These are phyloP conservation scores for Amaranthus palmeri DNA, from an alignment of 148 eudicot species.

Conservation along the genomic window DNA sequence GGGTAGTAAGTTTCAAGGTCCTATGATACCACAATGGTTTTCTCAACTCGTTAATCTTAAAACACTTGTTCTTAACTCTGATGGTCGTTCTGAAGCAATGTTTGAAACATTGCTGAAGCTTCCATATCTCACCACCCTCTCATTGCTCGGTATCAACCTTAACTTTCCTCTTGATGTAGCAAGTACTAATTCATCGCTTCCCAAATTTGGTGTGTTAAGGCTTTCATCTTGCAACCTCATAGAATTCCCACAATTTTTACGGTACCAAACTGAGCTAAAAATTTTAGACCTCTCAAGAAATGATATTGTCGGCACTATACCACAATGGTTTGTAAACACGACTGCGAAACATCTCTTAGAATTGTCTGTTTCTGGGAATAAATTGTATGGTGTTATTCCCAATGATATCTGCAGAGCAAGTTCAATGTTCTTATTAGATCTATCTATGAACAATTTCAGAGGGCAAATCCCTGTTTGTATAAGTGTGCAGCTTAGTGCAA, in stretches of 20 bases:
- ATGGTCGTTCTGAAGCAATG: not conserved
- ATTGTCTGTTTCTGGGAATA: not conserved
- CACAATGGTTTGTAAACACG: constrained; percentile 28
- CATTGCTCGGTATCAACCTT: not conserved
- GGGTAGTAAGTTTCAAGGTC: not conserved
- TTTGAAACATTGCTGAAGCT: not conserved
- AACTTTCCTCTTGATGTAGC: not conserved
- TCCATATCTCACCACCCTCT: constrained; percentile 5
- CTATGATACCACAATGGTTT: not conserved
- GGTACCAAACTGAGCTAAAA: not conserved
- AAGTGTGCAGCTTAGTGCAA: constrained; percentile 9
- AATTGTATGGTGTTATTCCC: constrained; percentile 20
- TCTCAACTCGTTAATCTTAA: not conserved
- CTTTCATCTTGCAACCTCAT: constrained; percentile 13
- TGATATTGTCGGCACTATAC: constrained; percentile 9
- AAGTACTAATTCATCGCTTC: not conserved
- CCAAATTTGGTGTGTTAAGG: not conserved
- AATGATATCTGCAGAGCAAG: constrained; percentile 3
- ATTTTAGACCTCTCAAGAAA: not conserved
- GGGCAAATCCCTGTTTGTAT: constrained; percentile 32
- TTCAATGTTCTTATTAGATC: constrained; percentile 15
- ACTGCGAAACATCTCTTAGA: not conserved
- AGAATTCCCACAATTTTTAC: constrained; percentile 5
- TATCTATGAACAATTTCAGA: constrained; percentile 25
- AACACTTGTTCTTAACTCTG: not conserved